Conservation (phyloP, 441 rosid species). For the Aleurites moluccanus region DNA sequence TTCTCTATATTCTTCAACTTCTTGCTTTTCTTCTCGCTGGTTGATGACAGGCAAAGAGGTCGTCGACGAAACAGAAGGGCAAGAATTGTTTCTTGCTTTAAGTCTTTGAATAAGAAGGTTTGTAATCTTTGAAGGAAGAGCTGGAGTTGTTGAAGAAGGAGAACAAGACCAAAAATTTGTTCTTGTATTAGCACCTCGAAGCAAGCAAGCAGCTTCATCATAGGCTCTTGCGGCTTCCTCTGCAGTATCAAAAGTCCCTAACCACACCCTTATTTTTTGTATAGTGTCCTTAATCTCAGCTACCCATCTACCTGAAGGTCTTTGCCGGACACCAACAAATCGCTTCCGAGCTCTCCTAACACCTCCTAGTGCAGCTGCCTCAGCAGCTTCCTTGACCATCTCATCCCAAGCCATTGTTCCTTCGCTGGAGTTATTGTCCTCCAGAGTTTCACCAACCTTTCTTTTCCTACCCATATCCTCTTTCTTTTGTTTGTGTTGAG, state of each 20-base stretch:
- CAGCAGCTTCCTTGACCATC: slow-evolving; percentile 56
- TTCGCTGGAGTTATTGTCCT: slow-evolving; percentile 26
- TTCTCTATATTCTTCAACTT: slow-evolving; percentile 25
- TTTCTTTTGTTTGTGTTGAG: not conserved
- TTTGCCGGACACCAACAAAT: slow-evolving; percentile 75
- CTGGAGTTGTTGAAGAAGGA: slow-evolving; percentile 44
- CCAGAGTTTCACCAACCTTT: slow-evolving; percentile 32
- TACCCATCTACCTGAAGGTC: slow-evolving; percentile 98
- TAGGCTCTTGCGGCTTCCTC: slow-evolving; percentile 88
- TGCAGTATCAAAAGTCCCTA: slow-evolving; percentile 80
- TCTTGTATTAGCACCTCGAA: slow-evolving; percentile 62
- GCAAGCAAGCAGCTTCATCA: slow-evolving; percentile 74
- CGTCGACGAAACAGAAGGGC: not conserved
- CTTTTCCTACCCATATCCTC: slow-evolving; percentile 53
- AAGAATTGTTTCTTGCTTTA: slow-evolving; percentile 45
- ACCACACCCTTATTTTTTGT: slow-evolving; percentile 74
- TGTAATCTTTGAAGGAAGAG: slow-evolving; percentile 62
- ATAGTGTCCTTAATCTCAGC: slow-evolving; percentile 90
- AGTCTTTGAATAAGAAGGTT: slow-evolving; percentile 65
- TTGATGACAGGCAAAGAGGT: slow-evolving; percentile 13
- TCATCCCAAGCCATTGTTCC: slow-evolving; percentile 52
- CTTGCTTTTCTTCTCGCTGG: slow-evolving; percentile 26
- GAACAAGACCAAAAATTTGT: slow-evolving; percentile 70
- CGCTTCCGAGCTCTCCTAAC: slow-evolving; percentile 51
- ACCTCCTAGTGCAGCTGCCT: slow-evolving; percentile 43